phyloP scores from a whole-genome alignment of 176 grass and related monocot genomes.

The Thinopyrum elongatum region DNA sequence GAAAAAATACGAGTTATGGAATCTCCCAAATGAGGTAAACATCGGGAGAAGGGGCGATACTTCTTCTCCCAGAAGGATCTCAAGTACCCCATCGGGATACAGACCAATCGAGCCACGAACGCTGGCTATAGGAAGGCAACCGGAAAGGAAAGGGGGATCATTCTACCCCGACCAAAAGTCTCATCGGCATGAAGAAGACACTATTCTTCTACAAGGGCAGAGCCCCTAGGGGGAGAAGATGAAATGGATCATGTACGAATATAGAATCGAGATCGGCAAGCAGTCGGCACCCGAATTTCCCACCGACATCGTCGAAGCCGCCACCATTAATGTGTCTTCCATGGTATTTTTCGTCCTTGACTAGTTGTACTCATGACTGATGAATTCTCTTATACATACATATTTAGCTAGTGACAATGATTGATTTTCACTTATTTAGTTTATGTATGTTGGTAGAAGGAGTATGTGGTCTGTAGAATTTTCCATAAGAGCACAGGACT shows the following conservation, averaged over 20 bases:
- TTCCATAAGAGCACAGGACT: too few species aligned
- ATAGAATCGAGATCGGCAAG: too few species aligned
- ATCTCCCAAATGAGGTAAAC: conserved; percentile 47
- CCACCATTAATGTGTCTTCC: background rate
- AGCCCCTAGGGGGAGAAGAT: conserved; percentile 44
- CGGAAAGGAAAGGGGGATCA: conserved; percentile 39
- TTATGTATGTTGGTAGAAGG: conserved; percentile 29
- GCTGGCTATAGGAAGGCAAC: too few species aligned
- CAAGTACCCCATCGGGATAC: too few species aligned
- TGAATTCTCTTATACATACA: too few species aligned
- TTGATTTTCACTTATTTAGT: background rate
- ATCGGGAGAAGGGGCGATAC: conserved; percentile 55
- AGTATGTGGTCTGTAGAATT: conserved; percentile 58
- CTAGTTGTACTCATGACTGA: too few species aligned
- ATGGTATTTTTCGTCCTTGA: background rate
- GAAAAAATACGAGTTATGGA: conserved; percentile 72
- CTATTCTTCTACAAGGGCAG: conserved; percentile 53
- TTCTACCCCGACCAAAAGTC: background rate
- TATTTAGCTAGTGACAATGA: background rate
- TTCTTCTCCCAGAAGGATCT: conserved; percentile 36
- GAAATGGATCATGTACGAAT: too few species aligned
- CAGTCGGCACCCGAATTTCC: background rate
- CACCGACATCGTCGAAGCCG: background rate
- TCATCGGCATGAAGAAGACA: conserved; percentile 59
- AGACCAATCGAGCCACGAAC: too few species aligned